A percentile compares a stretch with the other conserved stretches of the same genome.
phyloP scores from a whole-genome alignment of 352 stramenopile species.

The Globisporangium heterothallicum region DNA sequence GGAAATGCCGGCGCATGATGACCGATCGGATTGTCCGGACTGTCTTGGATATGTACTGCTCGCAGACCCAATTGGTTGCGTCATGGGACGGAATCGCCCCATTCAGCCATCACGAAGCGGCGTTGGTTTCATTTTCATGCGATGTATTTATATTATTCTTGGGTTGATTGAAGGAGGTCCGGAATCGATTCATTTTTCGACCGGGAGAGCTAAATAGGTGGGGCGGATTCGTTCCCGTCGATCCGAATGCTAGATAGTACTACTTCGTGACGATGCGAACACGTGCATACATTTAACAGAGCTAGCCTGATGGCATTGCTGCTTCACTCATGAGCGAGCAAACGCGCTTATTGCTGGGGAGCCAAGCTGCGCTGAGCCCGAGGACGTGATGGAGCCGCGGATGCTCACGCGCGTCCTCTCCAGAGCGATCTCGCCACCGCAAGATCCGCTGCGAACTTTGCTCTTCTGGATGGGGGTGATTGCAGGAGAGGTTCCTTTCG shows the following conservation, averaged over 20 bases:
- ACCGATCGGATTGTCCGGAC: not conserved
- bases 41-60: too few species aligned
- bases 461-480: conserved; percentile 23
- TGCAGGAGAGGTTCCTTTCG: conserved; percentile 6
- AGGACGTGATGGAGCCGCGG: conserved; percentile 5
- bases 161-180: not conserved
- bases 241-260: not conserved
- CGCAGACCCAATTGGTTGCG: not conserved
- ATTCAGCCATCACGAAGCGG: not conserved
- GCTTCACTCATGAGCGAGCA: not conserved
- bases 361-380: too few species aligned
- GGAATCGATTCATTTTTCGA: not conserved
- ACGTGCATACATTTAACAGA: not conserved
- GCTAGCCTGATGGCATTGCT: not conserved
- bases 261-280: not conserved
- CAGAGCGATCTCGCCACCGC: conserved; percentile 53
- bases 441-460: conserved; percentile 16
- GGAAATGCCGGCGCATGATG: conserved; percentile 55
- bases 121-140: not conserved
- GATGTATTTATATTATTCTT: conserved; percentile 5
- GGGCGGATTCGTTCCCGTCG: not conserved
- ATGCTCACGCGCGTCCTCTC: conserved; percentile 53
- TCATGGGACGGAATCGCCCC: not conserved
- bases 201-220: not conserved
- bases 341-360: not conserved